Evolutionary conservation across 352 stramenopile genomes (phyloP).

Genomic region (Globisporangium apiculatum): DNA sequence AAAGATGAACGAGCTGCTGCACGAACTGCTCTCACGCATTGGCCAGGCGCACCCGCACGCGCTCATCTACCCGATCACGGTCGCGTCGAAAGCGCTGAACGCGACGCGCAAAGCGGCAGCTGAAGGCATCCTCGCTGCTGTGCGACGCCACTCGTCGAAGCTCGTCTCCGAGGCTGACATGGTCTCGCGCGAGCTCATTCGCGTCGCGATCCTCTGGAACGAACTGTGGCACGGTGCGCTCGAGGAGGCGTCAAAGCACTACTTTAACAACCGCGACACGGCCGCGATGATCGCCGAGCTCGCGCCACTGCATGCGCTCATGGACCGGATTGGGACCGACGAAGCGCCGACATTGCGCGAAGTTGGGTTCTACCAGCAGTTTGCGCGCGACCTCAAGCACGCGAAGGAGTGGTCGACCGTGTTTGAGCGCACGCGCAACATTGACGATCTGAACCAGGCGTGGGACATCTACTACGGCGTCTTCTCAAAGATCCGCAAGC

Average conservation of each 20-base stretch:
- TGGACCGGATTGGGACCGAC: constrained; percentile 75
- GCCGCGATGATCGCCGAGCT: constrained; percentile 96
- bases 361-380: constrained; percentile 84
- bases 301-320: constrained; percentile 89
- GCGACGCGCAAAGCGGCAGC: constrained; percentile 87
- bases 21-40: constrained; percentile 89
- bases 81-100: constrained; percentile 94
- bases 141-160: constrained; percentile 92
- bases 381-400: constrained; percentile 89
- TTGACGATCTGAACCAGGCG: constrained; percentile 83
- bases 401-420: constrained; percentile 82
- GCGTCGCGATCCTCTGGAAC: constrained; percentile 99
- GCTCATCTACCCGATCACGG: constrained; percentile 98
- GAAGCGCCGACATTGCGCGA: constrained; percentile 80
- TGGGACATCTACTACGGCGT: constrained; percentile 99
- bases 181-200: constrained; percentile 96
- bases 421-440: constrained; percentile 70
- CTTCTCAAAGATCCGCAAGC: constrained; percentile 91
- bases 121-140: constrained; percentile 92
- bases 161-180: constrained; percentile 97
- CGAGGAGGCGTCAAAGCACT: constrained; percentile 96
- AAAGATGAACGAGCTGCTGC: constrained; percentile 74
- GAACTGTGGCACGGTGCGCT: constrained; percentile 98
- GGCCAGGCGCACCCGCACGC: constrained; percentile 96
- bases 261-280: constrained; percentile 97